Percentiles rank a stretch among this genome's conserved stretches.
phyloP scores from a whole-genome alignment of 2,329 filamentous ascomycete species.

The Zymoseptoria tritici region DNA sequence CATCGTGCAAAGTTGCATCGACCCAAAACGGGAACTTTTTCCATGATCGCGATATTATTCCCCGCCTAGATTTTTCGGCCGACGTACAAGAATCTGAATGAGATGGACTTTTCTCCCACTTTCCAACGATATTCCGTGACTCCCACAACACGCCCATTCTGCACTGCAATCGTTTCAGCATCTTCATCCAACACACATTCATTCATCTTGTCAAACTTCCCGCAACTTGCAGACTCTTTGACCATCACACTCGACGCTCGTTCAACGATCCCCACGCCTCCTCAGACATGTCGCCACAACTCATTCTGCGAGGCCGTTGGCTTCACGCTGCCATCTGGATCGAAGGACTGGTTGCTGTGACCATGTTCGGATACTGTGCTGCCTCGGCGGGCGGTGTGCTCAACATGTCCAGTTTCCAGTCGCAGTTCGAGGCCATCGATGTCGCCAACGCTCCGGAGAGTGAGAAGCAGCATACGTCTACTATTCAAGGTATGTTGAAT shows the following conservation, averaged over 20 bases:
- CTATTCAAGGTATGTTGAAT: neutral
- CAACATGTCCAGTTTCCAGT: neutral
- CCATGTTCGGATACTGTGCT: neutral
- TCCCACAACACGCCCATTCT: neutral
- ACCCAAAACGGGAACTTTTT: neutral
- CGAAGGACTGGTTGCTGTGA: neutral
- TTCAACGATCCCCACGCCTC: neutral
- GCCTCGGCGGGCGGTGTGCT: neutral
- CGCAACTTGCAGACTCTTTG: neutral
- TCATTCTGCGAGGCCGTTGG: neutral
- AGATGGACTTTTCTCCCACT: neutral
- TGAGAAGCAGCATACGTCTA: neutral
- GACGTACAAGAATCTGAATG: neutral
- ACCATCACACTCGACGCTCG: neutral
- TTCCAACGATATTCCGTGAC: neutral
- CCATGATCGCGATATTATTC: neutral
- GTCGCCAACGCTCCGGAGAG: neutral
- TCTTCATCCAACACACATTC: neutral
- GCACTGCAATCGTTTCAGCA: neutral
- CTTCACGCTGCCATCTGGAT: neutral
- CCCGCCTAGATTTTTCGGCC: neutral
- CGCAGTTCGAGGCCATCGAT: neutral
- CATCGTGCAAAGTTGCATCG: neutral
- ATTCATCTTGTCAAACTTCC: neutral
- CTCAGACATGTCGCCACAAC: neutral